Base-by-base conservation (phyloP, 129 eudicot species). In the Artemisia argyi region DNA sequence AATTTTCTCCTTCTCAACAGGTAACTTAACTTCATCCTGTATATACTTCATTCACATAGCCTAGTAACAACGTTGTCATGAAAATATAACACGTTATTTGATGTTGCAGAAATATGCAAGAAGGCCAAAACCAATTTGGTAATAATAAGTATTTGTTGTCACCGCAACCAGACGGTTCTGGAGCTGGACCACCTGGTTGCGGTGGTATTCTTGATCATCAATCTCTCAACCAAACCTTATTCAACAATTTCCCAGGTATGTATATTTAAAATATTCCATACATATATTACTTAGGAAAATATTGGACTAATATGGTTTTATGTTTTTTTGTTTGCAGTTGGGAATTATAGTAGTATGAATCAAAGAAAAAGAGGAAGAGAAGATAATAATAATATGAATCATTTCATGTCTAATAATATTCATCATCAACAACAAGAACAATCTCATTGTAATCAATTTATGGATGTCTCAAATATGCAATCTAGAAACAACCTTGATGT, bases 291-390 rank as follows among this genome's bases (percentile, higher is more conserved):
- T 62, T 15, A 15, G 14, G 7, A 32, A 32, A 32, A 32, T 32
- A n/a, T 62, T 52, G 22, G 39, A 64, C 14, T 63, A 19, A 64
- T 72, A 2, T 11, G 68, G 22, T 6, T 32, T 62, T 12, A 17
- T 2, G 11, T 3, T 5, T 53, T 12, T 64, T 16, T 18, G 5
- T 11, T 73, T 79, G 0, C 78, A 82, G 96, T 75, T 48, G 85
- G 71, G 8, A 64, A 77, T 69, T 77, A 53, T 28, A 58, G 46
- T 73, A 53, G 47, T 7, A 39, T 39, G 73, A 79, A 78, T 80
- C 84, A 76, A 6, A 68, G 90, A 6, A 84, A 84, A 74, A 83
- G 90, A 80, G 83, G 82, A 78, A 80, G 96, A 79, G 90, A 89
- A 75, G 81, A 77, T 11, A 48, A 59, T 39, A 7, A 59, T 7